Base-by-base conservation (phyloP, 2,329 filamentous ascomycete species). In the Talaromyces sp. region DNA sequence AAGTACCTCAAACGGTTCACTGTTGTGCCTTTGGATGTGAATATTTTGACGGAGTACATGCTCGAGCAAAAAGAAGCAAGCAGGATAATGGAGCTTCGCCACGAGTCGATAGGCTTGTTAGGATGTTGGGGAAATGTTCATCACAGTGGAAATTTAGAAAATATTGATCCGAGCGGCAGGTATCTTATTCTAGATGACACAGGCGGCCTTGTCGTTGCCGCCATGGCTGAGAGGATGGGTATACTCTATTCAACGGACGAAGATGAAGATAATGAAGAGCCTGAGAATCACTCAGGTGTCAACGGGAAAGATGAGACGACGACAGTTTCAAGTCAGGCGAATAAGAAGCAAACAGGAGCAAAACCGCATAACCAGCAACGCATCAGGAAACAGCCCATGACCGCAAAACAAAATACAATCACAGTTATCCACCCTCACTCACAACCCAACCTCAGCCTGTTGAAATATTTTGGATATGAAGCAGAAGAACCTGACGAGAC, bases 1-100 rank as follows among this genome's bases (percentile, higher is more conserved):
- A 99, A 99, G 79, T 98, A 96, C 75, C 85, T 98, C 68, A 89
- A 90, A 72, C 85, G 93, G 13, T 98, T 99, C 73, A 92, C 90
- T 0, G 87, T 95, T 1, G 77, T 96, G 60, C 94, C 94, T 0
- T 80, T 98, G 70, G 93, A 97, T 73, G 87, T 96, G 14, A 84
- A 88, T 0, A 84, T 87, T 68, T 81, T 98, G 67, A 87, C 88
- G 22, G 86, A 92, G 70, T 96, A 90, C 82, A 83, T 94, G 72
- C 79, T 97, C 59, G 84, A 89, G 64, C 91, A 96, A 71, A 91
- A 90, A 72, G 93, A 98, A 70, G 84, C 91, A 0, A 81, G 83
- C 66, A 92, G 90, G 76, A 90, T 96, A 35, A 82, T 98, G 82
- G 94, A 98, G 72, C 82, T 97, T 77, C 84, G 93, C 62, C 90